Percentiles rank a stretch among this genome's conserved stretches.
Conservation (phyloP, 1,284 basidiomycete species). For the Marasmius tenuissimus region DNA sequence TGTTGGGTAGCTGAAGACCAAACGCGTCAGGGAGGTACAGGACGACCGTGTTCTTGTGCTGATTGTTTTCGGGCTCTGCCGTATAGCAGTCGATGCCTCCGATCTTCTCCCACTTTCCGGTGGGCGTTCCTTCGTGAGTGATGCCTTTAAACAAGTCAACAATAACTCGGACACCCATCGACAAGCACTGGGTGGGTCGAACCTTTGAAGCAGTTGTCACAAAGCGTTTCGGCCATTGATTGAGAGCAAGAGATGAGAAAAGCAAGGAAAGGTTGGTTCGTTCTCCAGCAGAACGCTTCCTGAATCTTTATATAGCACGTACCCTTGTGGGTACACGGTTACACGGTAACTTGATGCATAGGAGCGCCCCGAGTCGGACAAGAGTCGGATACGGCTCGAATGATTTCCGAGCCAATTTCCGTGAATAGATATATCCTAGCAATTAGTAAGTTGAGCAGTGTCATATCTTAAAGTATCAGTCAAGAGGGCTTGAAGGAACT, state of each 20-base stretch:
- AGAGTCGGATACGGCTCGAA: not conserved
- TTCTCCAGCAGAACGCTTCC: not conserved
- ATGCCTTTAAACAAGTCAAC: constrained; percentile 36
- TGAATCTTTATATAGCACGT: not conserved
- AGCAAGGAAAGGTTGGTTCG: not conserved
- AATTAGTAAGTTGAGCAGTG: no score
- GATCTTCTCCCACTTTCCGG: constrained; percentile 25
- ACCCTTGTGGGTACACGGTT: no score
- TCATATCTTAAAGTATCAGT: no score
- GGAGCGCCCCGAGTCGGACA: not conserved
- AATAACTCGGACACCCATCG: not conserved
- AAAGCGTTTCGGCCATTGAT: not conserved
- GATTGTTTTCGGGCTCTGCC: constrained; percentile 43
- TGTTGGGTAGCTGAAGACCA: constrained; percentile 27
- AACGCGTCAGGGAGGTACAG: constrained; percentile 53
- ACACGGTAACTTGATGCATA: not conserved
- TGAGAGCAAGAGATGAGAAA: not conserved
- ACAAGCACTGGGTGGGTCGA: not conserved
- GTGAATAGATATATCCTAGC: not conserved
- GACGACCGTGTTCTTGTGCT: constrained; percentile 52
- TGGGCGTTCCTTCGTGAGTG: constrained; percentile 50
- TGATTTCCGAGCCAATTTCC: not conserved
- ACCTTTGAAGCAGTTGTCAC: not conserved
- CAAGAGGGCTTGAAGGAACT: no score
- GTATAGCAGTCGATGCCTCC: constrained; percentile 49